Conservation (phyloP, 345 rosid species). For the Ceriops zippeliana region DNA sequence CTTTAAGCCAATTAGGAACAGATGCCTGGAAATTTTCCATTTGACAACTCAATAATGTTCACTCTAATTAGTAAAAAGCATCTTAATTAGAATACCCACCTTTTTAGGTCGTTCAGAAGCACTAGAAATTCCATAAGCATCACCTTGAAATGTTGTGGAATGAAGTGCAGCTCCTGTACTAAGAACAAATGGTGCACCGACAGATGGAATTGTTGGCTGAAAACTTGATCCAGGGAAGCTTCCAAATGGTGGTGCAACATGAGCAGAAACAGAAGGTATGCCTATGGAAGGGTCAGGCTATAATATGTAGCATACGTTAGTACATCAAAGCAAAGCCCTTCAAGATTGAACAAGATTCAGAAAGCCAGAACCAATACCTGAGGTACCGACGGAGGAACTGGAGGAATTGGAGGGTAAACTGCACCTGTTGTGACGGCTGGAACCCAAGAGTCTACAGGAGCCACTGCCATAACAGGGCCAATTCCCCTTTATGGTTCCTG, state of each 20-base stretch:
- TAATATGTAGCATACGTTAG: conserved; percentile 27
- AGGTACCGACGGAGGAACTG: conserved; percentile 46
- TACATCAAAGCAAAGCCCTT: conserved; percentile 5
- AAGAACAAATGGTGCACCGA: conserved; percentile 47
- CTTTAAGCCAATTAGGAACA: conserved; percentile 97
- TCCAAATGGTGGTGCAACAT: conserved; percentile 59
- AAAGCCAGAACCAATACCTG: conserved; percentile 45
- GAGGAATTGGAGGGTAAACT: conserved; percentile 56
- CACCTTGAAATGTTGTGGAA: conserved; percentile 60
- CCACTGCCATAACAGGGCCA: conserved; percentile 28
- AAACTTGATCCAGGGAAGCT: conserved; percentile 59
- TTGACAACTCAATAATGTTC: not conserved
- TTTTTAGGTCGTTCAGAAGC: conserved; percentile 77
- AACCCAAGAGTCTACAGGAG: conserved; percentile 55
- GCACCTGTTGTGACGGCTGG: conserved; percentile 50
- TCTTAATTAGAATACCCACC: conserved; percentile 34
- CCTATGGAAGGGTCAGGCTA: conserved; percentile 63
- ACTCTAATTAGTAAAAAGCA: conserved; percentile 11
- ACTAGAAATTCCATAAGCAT: conserved; percentile 64
- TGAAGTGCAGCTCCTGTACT: conserved; percentile 56
- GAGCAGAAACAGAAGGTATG: conserved; percentile 56
- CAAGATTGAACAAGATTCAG: conserved; percentile 6
- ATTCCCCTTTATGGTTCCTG: conserved; percentile 36
- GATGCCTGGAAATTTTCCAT: conserved; percentile 52
- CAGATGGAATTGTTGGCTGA: conserved; percentile 53